phyloP scores from a whole-genome alignment of 176 grass and related monocot species.

The Cenchrus fungigraminus region DNA sequence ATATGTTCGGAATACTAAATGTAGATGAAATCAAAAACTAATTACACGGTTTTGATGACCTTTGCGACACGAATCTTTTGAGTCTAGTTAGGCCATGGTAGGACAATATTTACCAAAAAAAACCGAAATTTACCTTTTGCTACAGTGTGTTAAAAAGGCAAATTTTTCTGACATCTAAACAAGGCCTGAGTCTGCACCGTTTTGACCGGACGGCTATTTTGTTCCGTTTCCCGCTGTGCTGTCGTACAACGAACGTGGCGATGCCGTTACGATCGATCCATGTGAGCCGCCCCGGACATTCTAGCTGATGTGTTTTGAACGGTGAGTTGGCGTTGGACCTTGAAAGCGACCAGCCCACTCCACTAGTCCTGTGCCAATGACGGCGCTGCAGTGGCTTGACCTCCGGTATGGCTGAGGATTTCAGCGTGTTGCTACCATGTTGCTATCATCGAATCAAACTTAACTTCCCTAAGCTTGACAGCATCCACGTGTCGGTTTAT shows the following conservation, averaged over 20 bases:
- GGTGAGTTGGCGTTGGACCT: constrained; percentile 26
- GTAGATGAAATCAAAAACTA: no score
- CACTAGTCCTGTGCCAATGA: not conserved
- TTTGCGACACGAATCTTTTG: no score
- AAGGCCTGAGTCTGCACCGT: not conserved
- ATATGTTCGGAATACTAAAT: no score
- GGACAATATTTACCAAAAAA: no score
- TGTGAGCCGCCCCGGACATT: not conserved
- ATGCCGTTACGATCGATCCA: constrained; percentile 21
- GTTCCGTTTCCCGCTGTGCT: not conserved
- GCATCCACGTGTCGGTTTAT: no score
- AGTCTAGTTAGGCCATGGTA: no score
- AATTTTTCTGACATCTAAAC: no score
- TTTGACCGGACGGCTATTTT: constrained; percentile 48
- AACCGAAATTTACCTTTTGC: no score
- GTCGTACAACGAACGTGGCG: constrained; percentile 21
- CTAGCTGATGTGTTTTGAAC: constrained; percentile 41
- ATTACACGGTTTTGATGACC: no score
- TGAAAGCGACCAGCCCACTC: constrained; percentile 1
- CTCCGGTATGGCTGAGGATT: not conserved
- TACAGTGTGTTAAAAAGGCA: no score
- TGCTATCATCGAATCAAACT: no score
- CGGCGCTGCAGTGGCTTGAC: constrained; percentile 15
- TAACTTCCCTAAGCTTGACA: no score
- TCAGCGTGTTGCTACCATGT: not conserved